Base-by-base conservation (phyloP, 2,329 filamentous ascomycete species). In the Cordyceps fumosorosea region DNA sequence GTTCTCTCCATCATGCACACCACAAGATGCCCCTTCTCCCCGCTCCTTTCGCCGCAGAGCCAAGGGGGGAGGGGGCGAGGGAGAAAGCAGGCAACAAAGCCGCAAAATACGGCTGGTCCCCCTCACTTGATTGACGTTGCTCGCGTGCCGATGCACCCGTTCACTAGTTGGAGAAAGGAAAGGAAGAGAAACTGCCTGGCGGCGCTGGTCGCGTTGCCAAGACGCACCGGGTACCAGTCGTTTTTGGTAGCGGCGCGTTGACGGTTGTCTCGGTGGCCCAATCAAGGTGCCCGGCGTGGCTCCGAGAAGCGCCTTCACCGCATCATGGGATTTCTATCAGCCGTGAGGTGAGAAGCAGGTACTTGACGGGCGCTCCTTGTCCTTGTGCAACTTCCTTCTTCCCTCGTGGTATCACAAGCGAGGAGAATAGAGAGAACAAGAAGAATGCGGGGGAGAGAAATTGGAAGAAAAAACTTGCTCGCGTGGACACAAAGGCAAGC, bases 211-310 rank as follows among this genome's bases (percentile, higher is more conserved):
- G 7, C 7, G 7, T 26, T 42, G 56, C 56, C 56, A 59, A 59
- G 56, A 51, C 56, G 44, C 32, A 32, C 47, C 47, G 51, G 45
- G 34, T 32, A 59, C 56, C 56, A 59, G 34, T 59, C 56, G 56
- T 51, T 51, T 32, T 42, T 37, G 32, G 22, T 22, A 40, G 45
- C 20, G 29, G 29, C 8, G 29, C 29, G 29, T 29, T 29, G 29
- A 24, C n/a, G 6, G n/a, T 47, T 10, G n/a, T 12, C 29, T 29
- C 29, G 29, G 29, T 29, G 29, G 29, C 29, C 29, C 29, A 29
- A 29, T 29, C 29, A 29, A 29, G 29, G 8, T 5, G 29, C 8
- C 29, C 29, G 29, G 29, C 5, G 8, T 29, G 29, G 29, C 29
- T 29, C 29, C 29, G 29, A 29, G 29, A 29, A 29, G 29, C 29